Percentiles rank a stretch among this genome's conserved stretches.
Evolutionary conservation across 2,329 filamentous ascomycete species (phyloP).

Genomic region (Mollisia scopiformis): DNA sequence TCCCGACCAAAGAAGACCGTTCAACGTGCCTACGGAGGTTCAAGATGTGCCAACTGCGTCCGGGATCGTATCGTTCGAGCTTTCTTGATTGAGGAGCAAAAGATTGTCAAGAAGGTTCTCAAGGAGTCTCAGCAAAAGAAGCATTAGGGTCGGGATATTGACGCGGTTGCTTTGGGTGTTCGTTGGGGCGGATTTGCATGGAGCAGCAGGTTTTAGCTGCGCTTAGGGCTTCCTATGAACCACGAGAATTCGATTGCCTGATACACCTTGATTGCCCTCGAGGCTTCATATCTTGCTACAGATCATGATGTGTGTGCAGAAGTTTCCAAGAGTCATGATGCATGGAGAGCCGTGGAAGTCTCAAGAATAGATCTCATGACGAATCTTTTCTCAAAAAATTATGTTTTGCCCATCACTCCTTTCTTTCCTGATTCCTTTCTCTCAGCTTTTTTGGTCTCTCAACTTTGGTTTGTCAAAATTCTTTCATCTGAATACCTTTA

Average conservation of each 20-base stretch:
- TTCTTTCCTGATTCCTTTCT: no score
- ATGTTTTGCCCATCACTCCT: no score
- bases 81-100: constrained; percentile 99
- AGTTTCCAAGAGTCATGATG: not conserved
- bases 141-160: constrained; percentile 34
- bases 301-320: not conserved
- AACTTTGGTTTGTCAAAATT: no score
- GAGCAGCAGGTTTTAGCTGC: constrained; percentile 38
- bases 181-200: constrained; percentile 37
- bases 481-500: no score
- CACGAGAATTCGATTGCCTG: constrained; percentile 31
- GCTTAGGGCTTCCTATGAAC: constrained; percentile 32
- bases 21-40: constrained; percentile 97
- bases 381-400: no score
- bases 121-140: constrained; percentile 87
- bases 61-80: constrained; percentile 97
- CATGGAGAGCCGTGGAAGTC: not conserved
- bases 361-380: no score
- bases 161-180: constrained; percentile 38
- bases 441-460: no score
- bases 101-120: constrained; percentile 99
- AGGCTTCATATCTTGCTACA: no score
- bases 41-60: constrained; percentile 97
- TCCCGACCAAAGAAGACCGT: constrained; percentile 99
- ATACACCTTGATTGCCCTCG: not conserved